Percentiles rank a stretch among this genome's conserved stretches.
phyloP scores from a whole-genome alignment of 2,329 filamentous ascomycete genomes.

The Dothideomycetes sp. region DNA sequence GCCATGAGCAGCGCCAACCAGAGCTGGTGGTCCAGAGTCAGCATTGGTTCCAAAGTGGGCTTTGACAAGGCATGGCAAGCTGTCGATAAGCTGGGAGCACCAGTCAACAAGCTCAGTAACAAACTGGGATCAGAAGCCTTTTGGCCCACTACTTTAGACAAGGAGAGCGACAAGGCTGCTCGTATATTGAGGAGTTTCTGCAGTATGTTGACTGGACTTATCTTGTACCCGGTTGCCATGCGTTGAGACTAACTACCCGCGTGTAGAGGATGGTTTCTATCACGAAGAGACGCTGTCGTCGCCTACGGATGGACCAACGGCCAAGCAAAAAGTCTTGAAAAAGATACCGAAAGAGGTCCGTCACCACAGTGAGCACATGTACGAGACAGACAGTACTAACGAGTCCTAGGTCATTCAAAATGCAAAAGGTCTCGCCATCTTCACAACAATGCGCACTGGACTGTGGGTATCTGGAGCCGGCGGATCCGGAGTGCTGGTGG shows the following conservation, averaged over 20 bases:
- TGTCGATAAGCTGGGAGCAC: slow-evolving; percentile 55
- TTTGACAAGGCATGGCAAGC: slow-evolving; percentile 65
- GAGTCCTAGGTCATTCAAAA: slow-evolving; percentile 62
- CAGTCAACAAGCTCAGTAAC: slow-evolving; percentile 73
- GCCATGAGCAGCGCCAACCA: too few species aligned
- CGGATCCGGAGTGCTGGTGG: slow-evolving; percentile 79
- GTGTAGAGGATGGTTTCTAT: slow-evolving; percentile 58
- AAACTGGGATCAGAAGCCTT: slow-evolving; percentile 74
- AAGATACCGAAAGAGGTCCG: slow-evolving; percentile 63
- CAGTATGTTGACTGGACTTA: slow-evolving; percentile 48
- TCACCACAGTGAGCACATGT: too few species aligned
- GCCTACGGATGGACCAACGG: slow-evolving; percentile 42
- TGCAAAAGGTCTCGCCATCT: slow-evolving; percentile 83
- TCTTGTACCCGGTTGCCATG: not conserved
- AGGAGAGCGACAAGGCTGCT: slow-evolving; percentile 85
- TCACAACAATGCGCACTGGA: slow-evolving; percentile 90
- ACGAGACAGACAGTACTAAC: not conserved
- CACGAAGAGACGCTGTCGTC: slow-evolving; percentile 41
- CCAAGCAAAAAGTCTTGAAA: slow-evolving; percentile 58
- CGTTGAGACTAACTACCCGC: slow-evolving; percentile 17
- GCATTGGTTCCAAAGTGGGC: slow-evolving; percentile 47
- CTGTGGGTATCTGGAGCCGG: slow-evolving; percentile 87
- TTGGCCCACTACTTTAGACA: slow-evolving; percentile 77
- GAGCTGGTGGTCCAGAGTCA: slow-evolving; percentile 12
- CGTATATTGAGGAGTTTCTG: slow-evolving; percentile 85